phyloP scores from a whole-genome alignment of 192 early-diverging fungal species.

The Coemansia asiatica region DNA sequence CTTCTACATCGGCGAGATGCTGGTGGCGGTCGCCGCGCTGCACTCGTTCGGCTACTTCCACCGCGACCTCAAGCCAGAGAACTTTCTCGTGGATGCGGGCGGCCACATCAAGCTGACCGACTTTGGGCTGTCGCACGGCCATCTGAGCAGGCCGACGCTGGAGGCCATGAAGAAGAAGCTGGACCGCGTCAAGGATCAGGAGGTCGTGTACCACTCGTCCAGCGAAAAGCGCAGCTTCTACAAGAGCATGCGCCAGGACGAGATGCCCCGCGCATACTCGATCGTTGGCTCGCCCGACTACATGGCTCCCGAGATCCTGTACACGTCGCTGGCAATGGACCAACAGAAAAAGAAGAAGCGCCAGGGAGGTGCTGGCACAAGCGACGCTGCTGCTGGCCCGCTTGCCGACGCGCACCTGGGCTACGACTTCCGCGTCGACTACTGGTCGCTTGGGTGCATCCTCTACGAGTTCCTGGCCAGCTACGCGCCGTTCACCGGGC shows the following conservation, averaged over 20 bases:
- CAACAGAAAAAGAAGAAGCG: conserved; percentile 39
- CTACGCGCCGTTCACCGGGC: conserved; percentile 73
- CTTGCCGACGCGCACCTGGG: conserved; percentile 68
- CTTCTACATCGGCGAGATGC: conserved; percentile 89
- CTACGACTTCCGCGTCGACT: conserved; percentile 71
- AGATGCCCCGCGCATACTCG: conserved; percentile 69
- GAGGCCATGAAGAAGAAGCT: conserved; percentile 55
- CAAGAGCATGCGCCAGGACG: conserved; percentile 54
- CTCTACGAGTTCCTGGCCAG: conserved; percentile 75
- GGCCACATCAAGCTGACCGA: conserved; percentile 89
- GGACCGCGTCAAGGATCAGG: conserved; percentile 58
- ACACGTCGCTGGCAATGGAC: conserved; percentile 53
- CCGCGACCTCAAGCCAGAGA: conserved; percentile 91
- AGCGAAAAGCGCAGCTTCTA: conserved; percentile 51
- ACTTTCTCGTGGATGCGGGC: conserved; percentile 68
- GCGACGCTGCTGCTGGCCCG: conserved; percentile 32
- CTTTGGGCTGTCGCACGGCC: conserved; percentile 85
- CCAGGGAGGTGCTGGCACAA: conserved; percentile 11
- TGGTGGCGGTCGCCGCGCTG: conserved; percentile 73
- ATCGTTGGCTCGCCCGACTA: conserved; percentile 91
- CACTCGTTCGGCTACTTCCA: conserved; percentile 90
- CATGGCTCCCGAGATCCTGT: conserved; percentile 89
- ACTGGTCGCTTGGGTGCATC: conserved; percentile 77
- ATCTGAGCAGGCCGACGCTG: conserved; percentile 56
- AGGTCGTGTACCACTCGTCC: conserved; percentile 45